phyloP scores from a whole-genome alignment of 495 filamentous ascomycete species.

The Peziza echinospora region DNA sequence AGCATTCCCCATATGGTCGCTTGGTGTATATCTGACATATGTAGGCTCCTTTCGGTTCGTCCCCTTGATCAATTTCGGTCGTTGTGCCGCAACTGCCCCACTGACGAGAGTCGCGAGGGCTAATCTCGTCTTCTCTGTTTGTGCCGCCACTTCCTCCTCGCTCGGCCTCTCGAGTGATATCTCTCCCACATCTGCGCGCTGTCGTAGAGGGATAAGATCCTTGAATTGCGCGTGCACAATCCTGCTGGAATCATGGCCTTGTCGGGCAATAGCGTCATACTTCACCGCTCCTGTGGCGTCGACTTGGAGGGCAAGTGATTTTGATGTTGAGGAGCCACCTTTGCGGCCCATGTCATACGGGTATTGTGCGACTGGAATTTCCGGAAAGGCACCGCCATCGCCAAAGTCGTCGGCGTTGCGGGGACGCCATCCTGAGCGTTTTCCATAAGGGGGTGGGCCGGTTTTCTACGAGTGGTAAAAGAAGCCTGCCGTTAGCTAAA shows the following conservation, averaged over 20 bases:
- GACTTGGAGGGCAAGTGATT: slow-evolving; percentile 78
- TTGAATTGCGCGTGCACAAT: slow-evolving; percentile 91
- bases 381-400: slow-evolving; percentile 90
- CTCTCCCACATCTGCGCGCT: slow-evolving; percentile 84
- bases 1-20: slow-evolving; percentile 90
- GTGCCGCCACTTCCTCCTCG: slow-evolving; percentile 57
- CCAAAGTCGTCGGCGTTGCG: slow-evolving; percentile 74
- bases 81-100: slow-evolving; percentile 75
- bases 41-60: slow-evolving; percentile 62
- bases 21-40: slow-evolving; percentile 86
- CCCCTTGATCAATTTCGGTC: slow-evolving; percentile 80
- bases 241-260: slow-evolving; percentile 62
- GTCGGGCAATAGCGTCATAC: slow-evolving; percentile 84
- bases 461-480: slow-evolving; percentile 35
- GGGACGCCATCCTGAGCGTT: slow-evolving; percentile 72
- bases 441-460: slow-evolving; percentile 70
- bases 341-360: slow-evolving; percentile 86
- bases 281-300: slow-evolving; percentile 82
- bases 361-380: slow-evolving; percentile 85
- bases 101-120: slow-evolving; percentile 63
- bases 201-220: slow-evolving; percentile 82
- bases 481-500: too few relatives aligned
- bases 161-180: slow-evolving; percentile 73
- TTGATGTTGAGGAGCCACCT: slow-evolving; percentile 35
- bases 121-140: slow-evolving; percentile 70